Base-by-base conservation (phyloP, 208 protist species). In the Phytomonas francai region DNA sequence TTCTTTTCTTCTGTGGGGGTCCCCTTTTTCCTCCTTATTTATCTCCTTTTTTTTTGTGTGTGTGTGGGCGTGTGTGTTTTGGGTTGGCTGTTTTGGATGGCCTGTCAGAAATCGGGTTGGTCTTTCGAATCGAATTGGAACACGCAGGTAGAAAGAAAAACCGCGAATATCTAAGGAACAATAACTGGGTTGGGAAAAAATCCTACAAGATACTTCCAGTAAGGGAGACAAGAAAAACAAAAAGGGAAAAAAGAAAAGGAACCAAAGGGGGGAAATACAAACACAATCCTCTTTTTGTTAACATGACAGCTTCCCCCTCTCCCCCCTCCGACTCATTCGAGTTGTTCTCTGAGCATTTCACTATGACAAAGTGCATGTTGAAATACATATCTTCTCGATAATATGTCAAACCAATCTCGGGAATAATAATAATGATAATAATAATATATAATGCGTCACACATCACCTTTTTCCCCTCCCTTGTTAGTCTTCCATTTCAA, bases 1-100 rank as follows among this genome's bases (percentile, higher is more conserved):
- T 67, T 73, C 51, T 58, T 63, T 31, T 72, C 69, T 62, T 88
- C 22, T 79, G 85, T 32, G 71, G 73, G 33, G 65, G 61, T 79
- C 77, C 78, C 62, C 83, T 80, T 80, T 85, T 88, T 69, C 58
- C 75, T 30, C 22, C 65, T 69, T 66, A 51, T 77, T 59, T 51
- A 51, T 70, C 63, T 16, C 14, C 33, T 63, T 73, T 28, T 59
- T 63, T 30, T 34, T 63, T 65, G n/a, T 63, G 4, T 64, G 30
- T 5, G 30, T 42, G 7, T 72, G 1, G 45, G 54, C 61, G 61
- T 16, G 8, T 56, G n/a, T 60, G 33, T 6, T 5, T 57, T n/a
- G 9, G 34, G n/a, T n/a, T n/a, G n/a, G n/a, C n/a, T n/a, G n/a
- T n/a, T n/a, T n/a, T n/a, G n/a, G n/a, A n/a, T n/a, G n/a, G n/a